Base-by-base conservation (phyloP, 2,329 filamentous ascomycete species). In the Apiospora rasikravindrae region DNA sequence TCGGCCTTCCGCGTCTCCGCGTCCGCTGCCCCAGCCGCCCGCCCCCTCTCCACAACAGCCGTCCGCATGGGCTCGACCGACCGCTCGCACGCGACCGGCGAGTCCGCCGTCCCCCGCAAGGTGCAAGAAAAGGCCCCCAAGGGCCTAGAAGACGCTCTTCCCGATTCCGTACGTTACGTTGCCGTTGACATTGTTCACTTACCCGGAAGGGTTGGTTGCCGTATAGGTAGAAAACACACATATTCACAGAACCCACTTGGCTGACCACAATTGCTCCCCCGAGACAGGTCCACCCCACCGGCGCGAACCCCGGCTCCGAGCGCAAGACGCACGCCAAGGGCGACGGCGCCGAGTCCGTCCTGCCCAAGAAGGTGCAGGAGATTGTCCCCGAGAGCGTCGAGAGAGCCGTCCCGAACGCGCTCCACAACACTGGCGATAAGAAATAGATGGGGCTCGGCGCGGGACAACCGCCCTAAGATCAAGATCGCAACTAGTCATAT, bases 311-410 rank as follows among this genome's bases (percentile, higher is more conserved):
- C 14, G 26, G 71, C 37, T 74, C 73, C 19, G 72, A 70, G 22
- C 66, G 53, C 68, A 74, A 75, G 71, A 74, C 72, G 22, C 74
- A 74, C 37, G 74, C 74, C 8, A 74, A 74, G 71, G 74, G 71
- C 13, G 74, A 51, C n/a, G 74, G 74, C 11, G 73, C 74, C 16
- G 74, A 70, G 57, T 75, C 74, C 13, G 40, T 75, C 24, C 47
- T 75, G 3, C 74, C 74, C 5, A 74, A 75, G 72, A 75, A 75
- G 64, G 72, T 74, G n/a, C 74, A 75, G 26, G 73, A 75, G 73
- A 73, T 71, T 19, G 70, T 75, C 13, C 74, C 73, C 0, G 74
- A 75, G 47, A 73, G 72, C 29, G 67, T 74, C 11, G 74, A 75
- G 40, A 70, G 70, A 57, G 72, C 73, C 19, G 71, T 75, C 14